A percentile compares a stretch with the other conserved stretches of the same genome.
These are phyloP conservation scores for Saccharum spontaneum DNA, from an alignment of 176 grass and related monocot species.

Conservation along the genomic window DNA sequence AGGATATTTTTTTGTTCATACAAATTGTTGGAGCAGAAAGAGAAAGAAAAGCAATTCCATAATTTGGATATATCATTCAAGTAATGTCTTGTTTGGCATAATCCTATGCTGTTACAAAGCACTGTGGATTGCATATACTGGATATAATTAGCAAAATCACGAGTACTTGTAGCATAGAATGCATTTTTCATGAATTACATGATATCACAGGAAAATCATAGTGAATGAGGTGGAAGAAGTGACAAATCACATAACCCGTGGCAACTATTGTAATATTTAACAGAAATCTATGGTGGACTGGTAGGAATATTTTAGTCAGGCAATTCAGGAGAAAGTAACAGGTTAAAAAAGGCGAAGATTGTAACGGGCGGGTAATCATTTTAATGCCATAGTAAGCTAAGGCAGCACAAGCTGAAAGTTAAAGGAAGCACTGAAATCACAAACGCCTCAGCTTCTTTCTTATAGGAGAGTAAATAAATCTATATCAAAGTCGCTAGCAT, in stretches of 20 bases:
- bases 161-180: constrained; percentile 28
- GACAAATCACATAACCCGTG: not conserved
- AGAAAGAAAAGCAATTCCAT: not conserved
- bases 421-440: constrained; percentile 13
- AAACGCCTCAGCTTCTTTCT: not conserved
- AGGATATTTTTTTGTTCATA: constrained; percentile 1
- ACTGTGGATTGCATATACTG: constrained; percentile 24
- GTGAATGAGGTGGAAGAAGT: not conserved
- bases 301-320: not conserved
- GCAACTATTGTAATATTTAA: not conserved
- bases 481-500: not conserved
- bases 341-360: not conserved
- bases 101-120: constrained; percentile 40
- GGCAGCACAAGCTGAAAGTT: constrained; percentile 14
- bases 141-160: constrained; percentile 36
- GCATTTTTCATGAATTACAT: constrained; percentile 29
- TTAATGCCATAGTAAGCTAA: constrained; percentile 6
- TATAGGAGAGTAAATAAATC: not conserved
- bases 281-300: not conserved
- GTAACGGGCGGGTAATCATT: not conserved
- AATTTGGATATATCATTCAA: constrained; percentile 14
- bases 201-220: not conserved
- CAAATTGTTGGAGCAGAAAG: not conserved
- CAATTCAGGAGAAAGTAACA: not conserved
- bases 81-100: constrained; percentile 30